Conservation (phyloP, 108 stramenopile genomes). For the Skeletonema menzelii region DNA sequence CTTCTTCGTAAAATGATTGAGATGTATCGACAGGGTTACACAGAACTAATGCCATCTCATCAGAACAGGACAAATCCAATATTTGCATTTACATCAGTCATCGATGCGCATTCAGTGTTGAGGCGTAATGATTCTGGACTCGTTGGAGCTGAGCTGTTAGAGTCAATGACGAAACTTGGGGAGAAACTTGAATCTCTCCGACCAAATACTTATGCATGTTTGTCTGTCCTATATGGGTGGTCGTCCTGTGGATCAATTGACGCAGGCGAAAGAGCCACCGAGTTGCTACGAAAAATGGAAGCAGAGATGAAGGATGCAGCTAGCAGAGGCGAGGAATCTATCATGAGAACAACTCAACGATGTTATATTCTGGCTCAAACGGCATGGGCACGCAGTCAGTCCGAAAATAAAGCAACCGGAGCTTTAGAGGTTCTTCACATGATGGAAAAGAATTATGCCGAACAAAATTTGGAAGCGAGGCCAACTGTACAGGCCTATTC, state of each 20-base stretch:
- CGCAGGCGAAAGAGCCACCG: constrained; percentile 58
- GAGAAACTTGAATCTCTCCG: constrained; percentile 40
- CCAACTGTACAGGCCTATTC: constrained; percentile 61
- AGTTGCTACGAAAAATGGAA: constrained; percentile 58
- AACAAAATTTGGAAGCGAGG: constrained; percentile 44
- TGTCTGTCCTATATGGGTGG: constrained; percentile 64
- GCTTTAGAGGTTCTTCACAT: constrained; percentile 57
- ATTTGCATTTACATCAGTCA: constrained; percentile 65
- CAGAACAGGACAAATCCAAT: constrained; percentile 49
- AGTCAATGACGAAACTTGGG: constrained; percentile 49
- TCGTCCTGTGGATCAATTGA: constrained; percentile 50
- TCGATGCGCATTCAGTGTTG: constrained; percentile 63
- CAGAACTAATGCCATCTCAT: constrained; percentile 44
- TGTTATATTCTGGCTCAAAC: constrained; percentile 58
- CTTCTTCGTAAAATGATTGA: constrained; percentile 44
- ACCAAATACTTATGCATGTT: constrained; percentile 59
- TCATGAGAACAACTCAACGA: constrained; percentile 46
- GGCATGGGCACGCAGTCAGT: constrained; percentile 57
- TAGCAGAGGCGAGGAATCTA: constrained; percentile 43
- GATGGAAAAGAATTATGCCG: constrained; percentile 47
- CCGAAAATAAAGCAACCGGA: constrained; percentile 52
- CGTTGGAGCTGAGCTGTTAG: constrained; percentile 57
- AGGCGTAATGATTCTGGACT: constrained; percentile 62
- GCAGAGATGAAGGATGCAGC: constrained; percentile 31
- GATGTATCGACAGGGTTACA: constrained; percentile 56